A percentile compares a stretch with the other conserved stretches of the same genome.
Evolutionary conservation across 1,139 yeast genomes (phyloP).

Genomic region (Scheffersomyces stambukii): DNA sequence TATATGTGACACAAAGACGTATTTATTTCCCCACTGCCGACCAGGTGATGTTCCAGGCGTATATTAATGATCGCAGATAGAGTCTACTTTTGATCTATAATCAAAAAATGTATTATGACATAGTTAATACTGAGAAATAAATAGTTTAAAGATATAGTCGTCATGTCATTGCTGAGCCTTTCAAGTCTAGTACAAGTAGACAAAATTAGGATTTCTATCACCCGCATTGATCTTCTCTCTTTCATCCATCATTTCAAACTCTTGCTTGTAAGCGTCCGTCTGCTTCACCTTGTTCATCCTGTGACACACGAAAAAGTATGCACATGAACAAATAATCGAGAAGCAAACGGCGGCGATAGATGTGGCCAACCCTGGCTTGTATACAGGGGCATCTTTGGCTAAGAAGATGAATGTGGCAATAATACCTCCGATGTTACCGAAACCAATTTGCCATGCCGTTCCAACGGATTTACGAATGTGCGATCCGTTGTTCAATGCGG

Average conservation of each 20-base stretch:
- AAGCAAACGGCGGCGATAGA: constrained; percentile 52
- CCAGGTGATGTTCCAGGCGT: too few species aligned
- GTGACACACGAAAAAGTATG: constrained; percentile 39
- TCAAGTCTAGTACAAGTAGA: constrained; percentile 25
- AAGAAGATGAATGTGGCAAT: constrained; percentile 63
- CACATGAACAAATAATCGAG: constrained; percentile 40
- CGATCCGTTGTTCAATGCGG: constrained; percentile 62
- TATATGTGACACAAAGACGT: too few species aligned
- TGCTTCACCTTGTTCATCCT: constrained; percentile 42
- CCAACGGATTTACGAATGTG: constrained; percentile 70
- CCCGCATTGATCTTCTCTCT: constrained; percentile 52
- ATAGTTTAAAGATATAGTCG: too few species aligned
- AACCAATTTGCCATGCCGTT: constrained; percentile 74
- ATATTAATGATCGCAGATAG: too few species aligned
- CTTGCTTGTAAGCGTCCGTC: constrained; percentile 29
- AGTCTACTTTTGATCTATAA: too few species aligned
- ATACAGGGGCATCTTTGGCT: constrained; percentile 54
- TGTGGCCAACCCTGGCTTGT: constrained; percentile 52
- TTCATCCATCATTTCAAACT: constrained; percentile 43
- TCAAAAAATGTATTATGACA: too few species aligned
- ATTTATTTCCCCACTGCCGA: too few species aligned
- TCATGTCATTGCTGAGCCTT: too few species aligned
- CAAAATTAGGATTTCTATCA: constrained; percentile 62
- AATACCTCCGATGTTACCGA: constrained; percentile 82
- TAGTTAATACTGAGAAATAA: too few species aligned